Evolutionary conservation across 495 filamentous ascomycete genomes (phyloP).

Genomic region (Apiosordaria backusii): DNA sequence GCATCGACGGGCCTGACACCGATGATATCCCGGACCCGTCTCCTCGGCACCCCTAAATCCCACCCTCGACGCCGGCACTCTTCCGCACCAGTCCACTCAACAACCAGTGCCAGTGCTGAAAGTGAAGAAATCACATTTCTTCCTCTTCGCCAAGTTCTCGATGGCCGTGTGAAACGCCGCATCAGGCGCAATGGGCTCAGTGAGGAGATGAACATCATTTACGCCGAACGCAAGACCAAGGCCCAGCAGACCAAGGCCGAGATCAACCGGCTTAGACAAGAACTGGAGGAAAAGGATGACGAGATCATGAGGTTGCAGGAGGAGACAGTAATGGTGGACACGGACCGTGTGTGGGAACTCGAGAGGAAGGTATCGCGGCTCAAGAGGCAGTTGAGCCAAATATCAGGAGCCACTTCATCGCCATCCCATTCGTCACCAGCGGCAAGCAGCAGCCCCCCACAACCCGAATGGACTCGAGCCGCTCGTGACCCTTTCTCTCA

Average conservation of each 20-base stretch:
- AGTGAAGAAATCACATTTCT: conserved; percentile 48
- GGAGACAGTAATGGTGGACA: conserved; percentile 44
- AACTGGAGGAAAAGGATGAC: conserved; percentile 50
- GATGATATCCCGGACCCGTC: conserved; percentile 52
- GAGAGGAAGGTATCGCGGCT: conserved; percentile 39
- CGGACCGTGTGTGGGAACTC: conserved; percentile 41
- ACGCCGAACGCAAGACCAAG: conserved; percentile 51
- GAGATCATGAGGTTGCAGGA: conserved; percentile 49
- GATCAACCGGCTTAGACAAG: conserved; percentile 49
- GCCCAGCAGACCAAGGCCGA: conserved; percentile 39
- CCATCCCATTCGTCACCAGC: neutral
- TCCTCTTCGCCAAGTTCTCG: conserved; percentile 65
- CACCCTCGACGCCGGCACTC: conserved; percentile 39
- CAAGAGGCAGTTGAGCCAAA: conserved; percentile 27
- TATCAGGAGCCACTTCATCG: conserved; percentile 18
- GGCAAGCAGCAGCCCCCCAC: conserved; percentile 21
- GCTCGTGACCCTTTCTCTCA: conserved; percentile 42
- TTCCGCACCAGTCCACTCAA: conserved; percentile 3
- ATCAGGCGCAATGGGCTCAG: conserved; percentile 68
- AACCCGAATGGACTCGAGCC: conserved; percentile 42
- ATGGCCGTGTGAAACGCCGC: conserved; percentile 66
- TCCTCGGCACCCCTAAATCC: neutral
- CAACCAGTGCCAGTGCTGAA: neutral
- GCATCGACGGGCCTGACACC: conserved; percentile 66
- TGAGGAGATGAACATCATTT: conserved; percentile 68